These are phyloP conservation scores for Phytophthora meadii DNA, from an alignment of 352 stramenopile genomes.

Conservation along the genomic window DNA sequence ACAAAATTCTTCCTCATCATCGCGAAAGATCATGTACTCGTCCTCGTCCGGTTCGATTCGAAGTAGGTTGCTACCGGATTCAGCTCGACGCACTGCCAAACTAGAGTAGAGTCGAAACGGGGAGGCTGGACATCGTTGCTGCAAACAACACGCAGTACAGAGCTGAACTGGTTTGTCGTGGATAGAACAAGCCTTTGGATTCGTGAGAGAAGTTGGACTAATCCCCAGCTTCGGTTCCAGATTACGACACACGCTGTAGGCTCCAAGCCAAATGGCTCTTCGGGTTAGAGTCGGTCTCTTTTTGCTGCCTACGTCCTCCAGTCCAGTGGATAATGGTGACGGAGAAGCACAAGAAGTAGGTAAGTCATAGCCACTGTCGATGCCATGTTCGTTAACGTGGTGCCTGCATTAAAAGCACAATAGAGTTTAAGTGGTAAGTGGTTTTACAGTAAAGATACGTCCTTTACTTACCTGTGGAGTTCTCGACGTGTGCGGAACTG, in stretches of 20 bases:
- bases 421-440: not conserved
- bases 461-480: constrained; percentile 33
- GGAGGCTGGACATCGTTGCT: constrained; percentile 25
- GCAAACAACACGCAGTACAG: constrained; percentile 38
- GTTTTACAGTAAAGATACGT: too few species aligned
- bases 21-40: constrained; percentile 36
- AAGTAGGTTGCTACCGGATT: constrained; percentile 12
- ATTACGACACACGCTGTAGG: constrained; percentile 44
- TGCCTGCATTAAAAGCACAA: constrained; percentile 20
- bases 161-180: constrained; percentile 34
- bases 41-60: constrained; percentile 35
- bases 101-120: constrained; percentile 41
- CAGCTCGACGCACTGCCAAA: constrained; percentile 21
- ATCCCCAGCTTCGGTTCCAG: constrained; percentile 48
- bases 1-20: constrained; percentile 42
- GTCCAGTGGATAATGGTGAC: not conserved
- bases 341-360: constrained; percentile 5
- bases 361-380: constrained; percentile 7
- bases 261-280: constrained; percentile 53
- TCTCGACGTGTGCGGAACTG: constrained; percentile 59
- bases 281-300: constrained; percentile 5
- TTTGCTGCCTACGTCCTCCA: constrained; percentile 3
- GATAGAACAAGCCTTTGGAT: constrained; percentile 18
- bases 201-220: constrained; percentile 11
- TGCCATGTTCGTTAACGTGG: constrained; percentile 22